Base-by-base conservation (phyloP, 352 stramenopile species). In the Phytophthora nicotianae region DNA sequence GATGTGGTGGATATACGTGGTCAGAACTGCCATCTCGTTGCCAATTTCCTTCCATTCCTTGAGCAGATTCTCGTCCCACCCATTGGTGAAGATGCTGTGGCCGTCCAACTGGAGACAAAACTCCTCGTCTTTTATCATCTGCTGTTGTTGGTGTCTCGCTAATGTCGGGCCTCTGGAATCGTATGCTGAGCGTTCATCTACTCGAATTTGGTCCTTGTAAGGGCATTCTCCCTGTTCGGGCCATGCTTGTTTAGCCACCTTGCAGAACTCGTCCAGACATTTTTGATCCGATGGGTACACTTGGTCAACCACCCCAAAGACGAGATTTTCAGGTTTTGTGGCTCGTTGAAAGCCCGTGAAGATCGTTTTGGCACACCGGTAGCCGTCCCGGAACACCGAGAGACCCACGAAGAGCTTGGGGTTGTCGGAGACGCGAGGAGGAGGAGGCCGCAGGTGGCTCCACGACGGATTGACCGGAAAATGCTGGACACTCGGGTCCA, bases 11-110 rank as follows among this genome's bases (percentile, higher is more conserved):
- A 90, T 52, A 46, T 94, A 94, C 11, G 81, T 91, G n/a, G 83
- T 79, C 29, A 94, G 62, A 41, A 94, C 69, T 3, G 83, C 85
- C 85, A 92, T 94, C 38, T 94, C 85, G 56, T 94, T 94, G 43
- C 72, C 69, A 32, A 89, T 66, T 1, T 73, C 70, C 47, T 48
- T 78, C 85, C 85, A 94, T 26, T 94, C 83, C 32, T 70, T 59
- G 1, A 91, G n/a, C 2, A 94, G 50, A 50, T 86, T 70, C 16
- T 79, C 56, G 41, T 94, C 85, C 85, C 85, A 94, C 4, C 67
- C 58, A 62, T 89, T 91, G n/a, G 85, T 91, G 50, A 94, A 94
- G 53, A 94, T 89, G 23, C 75, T 90, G 64, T 94, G 85, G 1
- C 79, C 79, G 29, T 94, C 85, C 41, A 94, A 68, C 66, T 92